phyloP scores from a whole-genome alignment of 352 stramenopile genomes.

The Phytopythium kandeliae region DNA sequence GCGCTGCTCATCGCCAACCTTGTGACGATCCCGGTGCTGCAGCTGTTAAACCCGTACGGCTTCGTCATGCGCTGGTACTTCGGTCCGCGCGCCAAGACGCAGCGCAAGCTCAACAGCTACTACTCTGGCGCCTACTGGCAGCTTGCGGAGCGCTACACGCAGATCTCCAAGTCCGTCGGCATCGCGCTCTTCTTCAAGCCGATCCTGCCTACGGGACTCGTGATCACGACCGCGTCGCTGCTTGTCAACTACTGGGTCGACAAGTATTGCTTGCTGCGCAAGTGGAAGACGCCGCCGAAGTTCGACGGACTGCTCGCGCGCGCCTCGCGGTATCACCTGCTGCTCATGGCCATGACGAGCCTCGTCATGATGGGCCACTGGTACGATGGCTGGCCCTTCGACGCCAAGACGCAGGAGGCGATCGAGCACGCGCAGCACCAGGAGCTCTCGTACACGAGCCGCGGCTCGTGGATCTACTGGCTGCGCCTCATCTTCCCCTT shows the following conservation, averaged over 20 bases:
- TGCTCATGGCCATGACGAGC: conserved; percentile 53
- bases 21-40: conserved; percentile 56
- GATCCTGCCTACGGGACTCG: conserved; percentile 48
- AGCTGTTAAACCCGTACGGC: conserved; percentile 51
- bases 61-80: conserved; percentile 40
- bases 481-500: conserved; percentile 51
- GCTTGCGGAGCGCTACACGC: conserved; percentile 60
- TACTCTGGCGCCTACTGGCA: conserved; percentile 68
- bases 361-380: conserved; percentile 76
- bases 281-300: conserved; percentile 60
- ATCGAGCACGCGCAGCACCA: conserved; percentile 22
- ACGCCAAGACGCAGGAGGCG: conserved; percentile 23
- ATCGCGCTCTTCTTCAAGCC: conserved; percentile 69
- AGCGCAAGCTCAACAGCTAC: conserved; percentile 73
- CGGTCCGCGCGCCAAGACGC: conserved; percentile 46
- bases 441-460: conserved; percentile 16
- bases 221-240: conserved; percentile 58
- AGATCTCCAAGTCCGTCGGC: conserved; percentile 61
- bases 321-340: conserved; percentile 58
- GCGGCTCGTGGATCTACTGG: conserved; percentile 24
- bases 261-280: conserved; percentile 76
- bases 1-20: conserved; percentile 77
- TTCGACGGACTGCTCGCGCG: conserved; percentile 60
- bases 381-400: conserved; percentile 79
- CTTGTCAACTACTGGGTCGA: conserved; percentile 82